Conservation (phyloP, 23 red algal genomes). For the Chondrus crispus region DNA sequence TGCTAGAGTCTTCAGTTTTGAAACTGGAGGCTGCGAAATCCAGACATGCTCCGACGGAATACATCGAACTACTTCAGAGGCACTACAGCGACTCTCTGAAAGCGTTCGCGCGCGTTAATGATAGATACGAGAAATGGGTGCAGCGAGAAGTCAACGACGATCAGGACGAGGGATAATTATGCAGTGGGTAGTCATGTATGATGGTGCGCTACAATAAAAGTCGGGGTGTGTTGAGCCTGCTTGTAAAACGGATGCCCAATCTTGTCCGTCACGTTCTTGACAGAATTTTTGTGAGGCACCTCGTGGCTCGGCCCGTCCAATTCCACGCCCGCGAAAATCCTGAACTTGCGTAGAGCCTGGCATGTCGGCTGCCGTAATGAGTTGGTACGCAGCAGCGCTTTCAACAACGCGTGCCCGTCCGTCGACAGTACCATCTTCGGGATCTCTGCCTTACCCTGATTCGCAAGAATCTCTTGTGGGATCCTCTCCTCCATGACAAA, state of each 20-base stretch:
- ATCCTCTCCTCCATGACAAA: slow-evolving; percentile 55
- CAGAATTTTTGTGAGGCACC: slow-evolving; percentile 34
- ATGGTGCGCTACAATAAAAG: no score
- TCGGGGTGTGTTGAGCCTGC: no score
- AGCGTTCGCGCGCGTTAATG: no score
- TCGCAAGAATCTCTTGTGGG: slow-evolving; percentile 51
- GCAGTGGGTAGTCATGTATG: no score
- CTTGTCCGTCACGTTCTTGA: slow-evolving; percentile 65
- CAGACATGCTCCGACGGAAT: no score
- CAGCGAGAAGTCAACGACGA: no score
- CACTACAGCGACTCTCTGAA: no score
- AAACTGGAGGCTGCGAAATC: no score
- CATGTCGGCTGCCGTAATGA: slow-evolving; percentile 49
- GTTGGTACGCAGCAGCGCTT: slow-evolving; percentile 46
- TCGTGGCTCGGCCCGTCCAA: slow-evolving; percentile 50
- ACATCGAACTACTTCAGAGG: no score
- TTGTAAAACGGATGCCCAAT: slow-evolving; percentile 12
- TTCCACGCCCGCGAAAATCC: slow-evolving; percentile 67
- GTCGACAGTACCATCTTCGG: slow-evolving; percentile 38
- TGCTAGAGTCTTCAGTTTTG: no score
- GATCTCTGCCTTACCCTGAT: slow-evolving; percentile 62
- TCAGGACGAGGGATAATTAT: no score
- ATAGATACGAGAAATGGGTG: no score
- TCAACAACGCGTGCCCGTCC: slow-evolving; percentile 45
- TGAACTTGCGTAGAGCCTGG: slow-evolving; percentile 26